Conservation (phyloP, 2,329 filamentous ascomycete genomes). For the Apiospora rasikravindrae region DNA sequence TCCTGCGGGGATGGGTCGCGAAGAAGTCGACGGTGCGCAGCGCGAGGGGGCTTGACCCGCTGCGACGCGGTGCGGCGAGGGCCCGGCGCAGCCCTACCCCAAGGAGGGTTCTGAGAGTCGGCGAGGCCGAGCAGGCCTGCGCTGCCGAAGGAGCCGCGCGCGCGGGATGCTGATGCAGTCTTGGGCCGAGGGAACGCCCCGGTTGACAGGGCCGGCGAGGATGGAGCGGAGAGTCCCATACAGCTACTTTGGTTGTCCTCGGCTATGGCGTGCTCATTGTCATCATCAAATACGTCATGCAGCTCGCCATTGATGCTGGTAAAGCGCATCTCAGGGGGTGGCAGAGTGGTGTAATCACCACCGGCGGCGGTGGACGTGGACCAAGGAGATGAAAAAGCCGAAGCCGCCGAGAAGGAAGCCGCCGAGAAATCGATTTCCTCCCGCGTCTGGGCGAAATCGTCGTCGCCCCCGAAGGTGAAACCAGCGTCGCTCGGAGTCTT, state of each 20-base stretch:
- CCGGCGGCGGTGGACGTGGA: slow-evolving; percentile 14
- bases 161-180: slow-evolving; percentile 17
- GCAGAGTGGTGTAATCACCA: slow-evolving; percentile 4
- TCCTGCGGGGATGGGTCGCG: neutral
- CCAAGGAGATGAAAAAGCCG: slow-evolving; percentile 21
- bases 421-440: slow-evolving; percentile 25
- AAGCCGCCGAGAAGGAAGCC: neutral
- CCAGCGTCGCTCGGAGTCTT: slow-evolving; percentile 3
- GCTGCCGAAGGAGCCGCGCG: slow-evolving; percentile 35
- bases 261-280: slow-evolving; percentile 16
- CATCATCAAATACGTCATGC: neutral
- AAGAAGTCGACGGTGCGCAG: slow-evolving; percentile 14
- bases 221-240: neutral
- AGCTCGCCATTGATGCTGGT: slow-evolving; percentile 16
- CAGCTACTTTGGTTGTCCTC: neutral
- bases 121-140: slow-evolving; percentile 38
- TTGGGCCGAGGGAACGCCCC: neutral
- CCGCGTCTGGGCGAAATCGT: slow-evolving; percentile 25
- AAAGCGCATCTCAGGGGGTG: neutral
- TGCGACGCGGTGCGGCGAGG: slow-evolving; percentile 25
- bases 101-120: slow-evolving; percentile 31
- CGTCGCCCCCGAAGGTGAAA: neutral
- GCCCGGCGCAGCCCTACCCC: slow-evolving; percentile 30
- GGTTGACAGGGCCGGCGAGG: slow-evolving; percentile 5
- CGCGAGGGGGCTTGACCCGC: neutral